Base-by-base conservation (phyloP, 2,329 filamentous ascomycete genomes). In the Claviceps humidiphila region DNA sequence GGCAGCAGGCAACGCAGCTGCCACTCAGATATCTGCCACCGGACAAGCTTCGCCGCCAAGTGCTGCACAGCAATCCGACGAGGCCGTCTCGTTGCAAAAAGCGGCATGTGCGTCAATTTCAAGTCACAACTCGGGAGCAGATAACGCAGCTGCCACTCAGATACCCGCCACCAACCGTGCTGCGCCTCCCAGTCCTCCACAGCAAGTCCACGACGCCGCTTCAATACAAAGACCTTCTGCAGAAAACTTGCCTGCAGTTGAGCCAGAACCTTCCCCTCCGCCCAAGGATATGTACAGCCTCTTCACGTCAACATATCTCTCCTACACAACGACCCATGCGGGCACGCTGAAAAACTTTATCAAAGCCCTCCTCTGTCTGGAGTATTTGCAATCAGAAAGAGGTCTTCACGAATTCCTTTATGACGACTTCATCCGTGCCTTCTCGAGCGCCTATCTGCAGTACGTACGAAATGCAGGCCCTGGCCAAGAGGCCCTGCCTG, bases 401-500 rank as follows among this genome's bases (percentile, higher is more conserved):
- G 50, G 57, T 4, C 58, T 77, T 17, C 65, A 68, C 13, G 66
- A 69, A 24, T 74, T 64, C 51, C 58, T 77, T 0, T 79, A 71
- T 54, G 77, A 80, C 56, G 77, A 80, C 51, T 76, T 78, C 50
- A 70, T 80, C 34, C 64, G 70, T 7, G 60, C 63, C 2, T 78
- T 73, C 49, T 64, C 69, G 1, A 60, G 59, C 1, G 66, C 69
- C 1, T 80, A 70, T 55, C 55, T 69, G 6, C 55, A 59, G 0
- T 77, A 78, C 51, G 65, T 72, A 24, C 51, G 59, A 2, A 57
- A 58, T 2, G 52, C 60, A 1, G 58, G 61, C 5, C 54, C 55
- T 2, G 56, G 55, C 2, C 58, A 59, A 22, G 59, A 64, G 22
- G 56, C 65, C 0, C 63, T 71, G 8, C 62, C 67, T 3, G 69